phyloP scores from a whole-genome alignment of 2,329 filamentous ascomycete species.

The Fusarium sp. region DNA sequence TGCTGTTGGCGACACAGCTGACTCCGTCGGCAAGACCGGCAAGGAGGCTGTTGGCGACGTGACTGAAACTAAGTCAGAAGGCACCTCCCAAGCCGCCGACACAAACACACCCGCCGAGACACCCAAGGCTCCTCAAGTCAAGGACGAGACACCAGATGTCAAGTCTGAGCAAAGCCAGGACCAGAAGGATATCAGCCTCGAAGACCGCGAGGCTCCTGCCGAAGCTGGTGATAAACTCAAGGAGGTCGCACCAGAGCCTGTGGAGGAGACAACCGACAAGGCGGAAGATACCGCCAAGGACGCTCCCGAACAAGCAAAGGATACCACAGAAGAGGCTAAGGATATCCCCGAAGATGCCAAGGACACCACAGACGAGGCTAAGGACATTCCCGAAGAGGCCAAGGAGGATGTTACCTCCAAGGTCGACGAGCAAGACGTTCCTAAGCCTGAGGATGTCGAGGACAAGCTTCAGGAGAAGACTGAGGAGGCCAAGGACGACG shows the following conservation, averaged over 20 bases:
- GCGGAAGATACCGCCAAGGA: conserved; percentile 39
- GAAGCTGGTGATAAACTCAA: conserved; percentile 38
- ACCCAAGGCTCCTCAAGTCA: conserved; percentile 31
- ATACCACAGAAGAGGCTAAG: conserved; percentile 21
- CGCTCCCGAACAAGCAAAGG: conserved; percentile 21
- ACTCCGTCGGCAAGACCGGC: conserved; percentile 12
- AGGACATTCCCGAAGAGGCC: conserved; percentile 34
- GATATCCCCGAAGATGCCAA: conserved; percentile 22
- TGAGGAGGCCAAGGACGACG: conserved; percentile 41
- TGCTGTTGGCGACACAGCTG: conserved; percentile 29
- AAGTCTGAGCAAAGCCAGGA: conserved; percentile 24
- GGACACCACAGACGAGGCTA: conserved; percentile 23
- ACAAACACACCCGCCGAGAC: conserved; percentile 36
- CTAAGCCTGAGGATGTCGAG: conserved; percentile 29
- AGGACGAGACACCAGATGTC: conserved; percentile 30
- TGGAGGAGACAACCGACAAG: conserved; percentile 28
- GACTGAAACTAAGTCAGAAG: conserved; percentile 42
- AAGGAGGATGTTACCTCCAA: conserved; percentile 34
- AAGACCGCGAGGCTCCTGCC: conserved; percentile 39
- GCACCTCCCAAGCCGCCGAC: conserved; percentile 26
- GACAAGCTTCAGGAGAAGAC: conserved; percentile 33
- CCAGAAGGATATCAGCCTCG: conserved; percentile 32
- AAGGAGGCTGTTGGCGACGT: conserved; percentile 30
- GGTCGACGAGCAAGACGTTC: conserved; percentile 34
- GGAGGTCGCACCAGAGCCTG: conserved; percentile 33